Conservation (phyloP, 768 basidiomycete genomes). For the Filobasidium wieringae region DNA sequence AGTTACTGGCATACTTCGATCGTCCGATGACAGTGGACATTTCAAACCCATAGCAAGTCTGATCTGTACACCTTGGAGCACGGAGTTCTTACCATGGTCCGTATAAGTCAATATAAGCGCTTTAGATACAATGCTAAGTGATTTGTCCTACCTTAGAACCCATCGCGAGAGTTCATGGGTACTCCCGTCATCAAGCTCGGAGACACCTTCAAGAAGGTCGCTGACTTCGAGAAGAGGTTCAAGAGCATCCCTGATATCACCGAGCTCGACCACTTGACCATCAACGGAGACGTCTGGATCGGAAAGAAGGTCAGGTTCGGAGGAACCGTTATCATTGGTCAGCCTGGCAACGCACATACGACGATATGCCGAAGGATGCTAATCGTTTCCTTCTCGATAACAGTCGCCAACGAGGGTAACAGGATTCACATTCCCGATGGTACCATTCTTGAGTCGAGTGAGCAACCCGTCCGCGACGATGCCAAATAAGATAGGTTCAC, state of each 20-base stretch:
- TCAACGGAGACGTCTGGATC: constrained; percentile 82
- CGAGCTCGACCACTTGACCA: constrained; percentile 88
- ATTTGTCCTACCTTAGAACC: too few species aligned
- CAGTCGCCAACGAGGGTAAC: constrained; percentile 67
- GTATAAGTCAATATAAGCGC: not conserved
- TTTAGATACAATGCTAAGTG: too few species aligned
- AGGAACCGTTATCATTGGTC: constrained; percentile 68
- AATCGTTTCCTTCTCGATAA: not conserved
- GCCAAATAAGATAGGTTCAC: not conserved
- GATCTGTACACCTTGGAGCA: constrained; percentile 84
- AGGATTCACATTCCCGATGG: constrained; percentile 75
- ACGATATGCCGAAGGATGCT: too few species aligned
- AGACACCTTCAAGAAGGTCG: constrained; percentile 90
- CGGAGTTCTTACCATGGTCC: constrained; percentile 64
- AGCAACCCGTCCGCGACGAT: constrained; percentile 17
- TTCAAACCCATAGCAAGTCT: constrained; percentile 52
- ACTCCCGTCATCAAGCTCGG: constrained; percentile 94
- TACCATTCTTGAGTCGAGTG: constrained; percentile 62
- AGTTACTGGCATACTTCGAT: constrained; percentile 13
- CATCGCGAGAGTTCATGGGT: constrained; percentile 35
- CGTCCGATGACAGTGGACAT: constrained; percentile 41
- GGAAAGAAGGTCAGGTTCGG: constrained; percentile 62
- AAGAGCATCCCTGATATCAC: constrained; percentile 63
- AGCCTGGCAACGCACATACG: not conserved
- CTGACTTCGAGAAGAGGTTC: constrained; percentile 59